These are phyloP conservation scores for Beauveria australis DNA, from an alignment of 2,329 filamentous ascomycete species.

Conservation along the genomic window DNA sequence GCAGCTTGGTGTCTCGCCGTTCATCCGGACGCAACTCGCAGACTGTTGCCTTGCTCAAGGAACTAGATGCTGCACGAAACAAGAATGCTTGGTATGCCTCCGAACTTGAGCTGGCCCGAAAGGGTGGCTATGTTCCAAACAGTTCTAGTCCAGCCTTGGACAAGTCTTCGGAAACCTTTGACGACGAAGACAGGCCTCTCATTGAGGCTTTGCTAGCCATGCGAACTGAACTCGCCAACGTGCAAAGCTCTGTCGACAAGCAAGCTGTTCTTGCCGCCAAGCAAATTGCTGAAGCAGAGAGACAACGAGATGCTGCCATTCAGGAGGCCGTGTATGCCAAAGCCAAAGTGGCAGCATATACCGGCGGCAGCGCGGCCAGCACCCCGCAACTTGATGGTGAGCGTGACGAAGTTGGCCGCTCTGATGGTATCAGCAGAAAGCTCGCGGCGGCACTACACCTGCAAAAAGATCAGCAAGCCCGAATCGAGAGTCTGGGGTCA, in stretches of 20 bases:
- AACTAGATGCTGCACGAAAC: slow-evolving; percentile 76
- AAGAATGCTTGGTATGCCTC: slow-evolving; percentile 96
- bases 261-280: slow-evolving; percentile 80
- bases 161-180: slow-evolving; percentile 68
- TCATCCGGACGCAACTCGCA: slow-evolving; percentile 55
- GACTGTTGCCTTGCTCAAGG: slow-evolving; percentile 70
- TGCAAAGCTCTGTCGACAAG: slow-evolving; percentile 82
- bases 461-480: slow-evolving; percentile 74
- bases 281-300: slow-evolving; percentile 88
- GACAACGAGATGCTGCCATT: slow-evolving; percentile 88
- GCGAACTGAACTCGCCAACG: slow-evolving; percentile 79
- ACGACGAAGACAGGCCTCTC: slow-evolving; percentile 84
- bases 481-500: slow-evolving; percentile 56
- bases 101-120: slow-evolving; percentile 83
- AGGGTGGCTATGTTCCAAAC: slow-evolving; percentile 76
- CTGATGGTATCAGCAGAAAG: slow-evolving; percentile 69
- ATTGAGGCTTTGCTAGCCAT: slow-evolving; percentile 89
- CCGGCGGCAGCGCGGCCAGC: slow-evolving; percentile 53
- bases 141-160: slow-evolving; percentile 67
- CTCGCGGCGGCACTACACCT: slow-evolving; percentile 72
- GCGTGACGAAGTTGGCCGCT: slow-evolving; percentile 49
- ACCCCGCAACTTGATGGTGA: slow-evolving; percentile 52
- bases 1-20: slow-evolving; percentile 51
- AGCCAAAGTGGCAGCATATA: slow-evolving; percentile 77
- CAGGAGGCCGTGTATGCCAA: slow-evolving; percentile 93